Conservation (phyloP, 2,329 filamentous ascomycete species). For the Trichoderma hamatum region DNA sequence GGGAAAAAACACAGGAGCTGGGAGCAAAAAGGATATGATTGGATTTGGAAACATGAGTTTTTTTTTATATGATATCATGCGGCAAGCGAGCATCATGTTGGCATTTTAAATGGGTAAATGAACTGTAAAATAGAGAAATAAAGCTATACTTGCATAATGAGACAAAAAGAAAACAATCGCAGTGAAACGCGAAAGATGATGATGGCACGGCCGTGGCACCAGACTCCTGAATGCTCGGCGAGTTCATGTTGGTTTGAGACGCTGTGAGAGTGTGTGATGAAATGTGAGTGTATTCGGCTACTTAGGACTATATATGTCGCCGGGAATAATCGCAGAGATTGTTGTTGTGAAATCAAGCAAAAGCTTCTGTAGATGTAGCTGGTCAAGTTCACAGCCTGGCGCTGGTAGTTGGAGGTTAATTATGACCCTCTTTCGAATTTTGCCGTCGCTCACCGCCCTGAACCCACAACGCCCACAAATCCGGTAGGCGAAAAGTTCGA, state of each 20-base stretch:
- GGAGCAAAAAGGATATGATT: conserved; percentile 16
- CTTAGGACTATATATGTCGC: conserved; percentile 15
- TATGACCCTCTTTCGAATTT: conserved; percentile 33
- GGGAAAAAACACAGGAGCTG: background rate
- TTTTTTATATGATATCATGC: conserved; percentile 11
- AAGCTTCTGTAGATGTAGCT: background rate
- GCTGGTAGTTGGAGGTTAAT: conserved; percentile 9
- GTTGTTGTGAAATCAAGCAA: background rate
- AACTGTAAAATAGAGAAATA: conserved; percentile 22
- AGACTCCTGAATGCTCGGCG: conserved; percentile 11
- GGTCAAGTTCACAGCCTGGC: background rate
- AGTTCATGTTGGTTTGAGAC: background rate
- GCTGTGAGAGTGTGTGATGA: background rate
- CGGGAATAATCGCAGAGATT: background rate
- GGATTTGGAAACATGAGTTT: conserved; percentile 5
- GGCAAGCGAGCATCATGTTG: conserved; percentile 19
- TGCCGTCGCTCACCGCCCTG: conserved; percentile 45
- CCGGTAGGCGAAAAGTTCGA: conserved; percentile 47
- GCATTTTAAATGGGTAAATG: conserved; percentile 3
- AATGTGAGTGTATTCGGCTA: conserved; percentile 21
- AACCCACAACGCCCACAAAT: conserved; percentile 52
- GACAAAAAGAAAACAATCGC: background rate
- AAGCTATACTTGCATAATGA: conserved; percentile 17
- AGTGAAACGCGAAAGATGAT: background rate
- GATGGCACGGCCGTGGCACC: background rate